Evolutionary conservation across 1,139 yeast genomes (phyloP).

Genomic region (Yamadazyma triangularis): DNA sequence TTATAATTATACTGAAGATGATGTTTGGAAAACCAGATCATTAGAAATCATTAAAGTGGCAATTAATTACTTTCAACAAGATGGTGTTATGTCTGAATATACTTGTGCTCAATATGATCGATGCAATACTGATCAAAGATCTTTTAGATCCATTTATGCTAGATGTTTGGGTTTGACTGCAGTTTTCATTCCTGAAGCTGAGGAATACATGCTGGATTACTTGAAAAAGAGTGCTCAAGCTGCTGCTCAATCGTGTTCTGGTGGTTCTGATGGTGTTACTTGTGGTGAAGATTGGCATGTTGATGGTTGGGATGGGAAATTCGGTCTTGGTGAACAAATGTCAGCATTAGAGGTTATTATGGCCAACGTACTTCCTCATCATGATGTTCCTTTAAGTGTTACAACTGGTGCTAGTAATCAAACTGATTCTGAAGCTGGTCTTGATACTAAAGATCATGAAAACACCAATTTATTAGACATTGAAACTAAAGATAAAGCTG

Average conservation of each 20-base stretch:
- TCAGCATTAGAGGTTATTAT: constrained; percentile 65
- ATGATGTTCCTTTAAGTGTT: constrained; percentile 32
- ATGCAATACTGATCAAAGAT: constrained; percentile 74
- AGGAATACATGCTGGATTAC: constrained; percentile 37
- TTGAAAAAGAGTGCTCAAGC: constrained; percentile 53
- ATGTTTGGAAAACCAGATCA: constrained; percentile 54
- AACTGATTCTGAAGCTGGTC: constrained; percentile 47
- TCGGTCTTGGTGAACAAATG: constrained; percentile 79
- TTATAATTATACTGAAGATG: constrained; percentile 59
- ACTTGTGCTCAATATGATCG: constrained; percentile 50
- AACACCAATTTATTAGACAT: constrained; percentile 29
- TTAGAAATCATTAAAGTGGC: constrained; percentile 48
- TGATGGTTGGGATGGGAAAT: constrained; percentile 56
- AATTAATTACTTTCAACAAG: constrained; percentile 37
- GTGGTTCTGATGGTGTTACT: constrained; percentile 72
- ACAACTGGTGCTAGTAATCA: constrained; percentile 43
- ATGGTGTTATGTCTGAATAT: constrained; percentile 55
- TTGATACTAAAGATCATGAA: constrained; percentile 19
- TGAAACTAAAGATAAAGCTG: constrained; percentile 39
- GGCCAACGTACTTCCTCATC: constrained; percentile 24
- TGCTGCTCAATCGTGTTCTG: constrained; percentile 69
- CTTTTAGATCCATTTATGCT: constrained; percentile 71
- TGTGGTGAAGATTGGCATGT: constrained; percentile 68
- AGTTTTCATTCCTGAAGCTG: constrained; percentile 49
- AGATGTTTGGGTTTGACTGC: constrained; percentile 62